These are phyloP conservation scores for Calocybe gambosa DNA, from an alignment of 1,284 basidiomycete species.

Conservation along the genomic window DNA sequence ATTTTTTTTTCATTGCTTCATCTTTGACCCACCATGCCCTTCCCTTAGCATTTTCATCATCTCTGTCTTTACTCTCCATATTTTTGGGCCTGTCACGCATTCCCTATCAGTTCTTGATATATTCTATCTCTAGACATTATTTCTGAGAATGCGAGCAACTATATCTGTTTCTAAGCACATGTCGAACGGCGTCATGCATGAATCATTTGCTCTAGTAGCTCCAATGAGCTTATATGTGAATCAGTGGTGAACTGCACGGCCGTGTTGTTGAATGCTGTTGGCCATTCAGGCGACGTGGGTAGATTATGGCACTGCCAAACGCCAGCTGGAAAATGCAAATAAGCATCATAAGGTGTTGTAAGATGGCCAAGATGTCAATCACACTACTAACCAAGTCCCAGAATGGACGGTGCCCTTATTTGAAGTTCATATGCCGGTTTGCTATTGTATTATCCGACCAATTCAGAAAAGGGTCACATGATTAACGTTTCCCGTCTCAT, in stretches of 20 bases:
- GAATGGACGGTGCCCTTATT: conserved; percentile 30
- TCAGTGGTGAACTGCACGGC: conserved; percentile 45
- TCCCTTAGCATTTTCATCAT: conserved; percentile 3
- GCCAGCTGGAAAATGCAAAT: conserved; percentile 30
- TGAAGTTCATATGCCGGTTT: conserved; percentile 34
- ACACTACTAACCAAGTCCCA: conserved; percentile 31
- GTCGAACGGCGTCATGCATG: neutral
- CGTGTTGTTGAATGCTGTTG: conserved; percentile 65
- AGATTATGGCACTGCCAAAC: conserved; percentile 40
- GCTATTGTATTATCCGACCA: conserved; percentile 24
- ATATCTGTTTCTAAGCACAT: neutral
- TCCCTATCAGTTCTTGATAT: conserved; percentile 9
- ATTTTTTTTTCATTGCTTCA: conserved; percentile 3
- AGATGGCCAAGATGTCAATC: conserved; percentile 7
- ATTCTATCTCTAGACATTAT: conserved; percentile 9
- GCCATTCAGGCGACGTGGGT: conserved; percentile 40
- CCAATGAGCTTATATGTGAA: conserved; percentile 4
- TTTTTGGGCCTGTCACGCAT: conserved; percentile 8
- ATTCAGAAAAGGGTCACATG: conserved; percentile 11
- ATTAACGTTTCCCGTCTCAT: conserved; percentile 1
- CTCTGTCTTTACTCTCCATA: conserved; percentile 4
- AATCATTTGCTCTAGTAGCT: conserved; percentile 3
- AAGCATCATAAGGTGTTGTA: conserved; percentile 3
- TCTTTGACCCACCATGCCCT: neutral
- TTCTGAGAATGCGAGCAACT: conserved; percentile 1